phyloP scores from a whole-genome alignment of 352 stramenopile species.

The Globisporangium nodosum region DNA sequence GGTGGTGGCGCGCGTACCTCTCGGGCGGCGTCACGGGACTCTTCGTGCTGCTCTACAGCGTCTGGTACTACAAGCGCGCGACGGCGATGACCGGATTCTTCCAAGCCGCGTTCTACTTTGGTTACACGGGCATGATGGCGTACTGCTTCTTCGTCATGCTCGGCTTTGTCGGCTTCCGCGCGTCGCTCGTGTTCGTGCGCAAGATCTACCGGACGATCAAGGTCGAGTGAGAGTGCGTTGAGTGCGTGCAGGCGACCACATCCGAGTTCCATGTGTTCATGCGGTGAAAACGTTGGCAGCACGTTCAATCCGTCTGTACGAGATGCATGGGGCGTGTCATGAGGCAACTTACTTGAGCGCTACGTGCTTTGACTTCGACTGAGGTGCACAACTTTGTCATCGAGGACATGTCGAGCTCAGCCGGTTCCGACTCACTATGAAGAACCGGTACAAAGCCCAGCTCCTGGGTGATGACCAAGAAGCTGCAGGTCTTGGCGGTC shows the following conservation, averaged over 20 bases:
- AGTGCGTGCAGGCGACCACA: conserved; percentile 12
- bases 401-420: no score
- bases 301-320: no score
- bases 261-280: no score
- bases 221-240: conserved; percentile 68
- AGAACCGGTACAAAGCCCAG: no score
- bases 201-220: conserved; percentile 98
- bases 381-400: not conserved
- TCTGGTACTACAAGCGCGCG: conserved; percentile 94
- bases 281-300: no score
- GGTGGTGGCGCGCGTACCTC: conserved; percentile 96
- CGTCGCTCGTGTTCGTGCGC: conserved; percentile 93
- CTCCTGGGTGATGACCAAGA: no score
- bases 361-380: not conserved
- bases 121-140: conserved; percentile 96
- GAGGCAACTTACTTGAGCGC: not conserved
- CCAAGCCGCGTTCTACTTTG: conserved; percentile 97
- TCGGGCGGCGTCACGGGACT: conserved; percentile 93
- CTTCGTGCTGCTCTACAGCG: conserved; percentile 95
- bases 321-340: no score
- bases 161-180: conserved; percentile 94
- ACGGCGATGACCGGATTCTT: conserved; percentile 95
- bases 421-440: no score
- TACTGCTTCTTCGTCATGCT: conserved; percentile 98
- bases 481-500: no score